Base-by-base conservation (phyloP, 2,329 filamentous ascomycete species). In the Diplodia scrobiculata region DNA sequence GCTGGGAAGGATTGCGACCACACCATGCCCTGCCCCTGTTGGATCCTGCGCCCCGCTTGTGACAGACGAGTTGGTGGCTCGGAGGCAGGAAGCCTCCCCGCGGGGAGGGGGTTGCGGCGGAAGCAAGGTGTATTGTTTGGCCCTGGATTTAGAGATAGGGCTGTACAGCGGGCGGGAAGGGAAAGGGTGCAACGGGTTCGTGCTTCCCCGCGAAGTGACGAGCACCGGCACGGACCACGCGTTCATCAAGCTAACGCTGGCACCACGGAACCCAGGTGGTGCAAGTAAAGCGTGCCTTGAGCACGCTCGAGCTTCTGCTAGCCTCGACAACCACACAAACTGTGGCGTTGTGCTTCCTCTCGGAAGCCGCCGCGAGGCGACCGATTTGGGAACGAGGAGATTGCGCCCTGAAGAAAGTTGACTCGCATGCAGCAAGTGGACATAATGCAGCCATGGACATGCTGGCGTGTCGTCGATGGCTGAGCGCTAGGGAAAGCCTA, bases 141-240 rank as follows among this genome's bases (percentile, higher is more conserved):
- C 27, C 45, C 45, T 62, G 45, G 45, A 62, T 36, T 51, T 62
- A 32, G 21, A 50, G 48, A 45, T 63, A 63, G 34, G 47, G 47
- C 45, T 38, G 59, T 63, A 51, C 59, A 63, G 41, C n/a, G 58
- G 36, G 45, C 41, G 58, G 58, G 58, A 62, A 50, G 45, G 13
- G 3, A 36, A 47, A 62, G 58, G 58, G 41, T 62, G 45, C 58
- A 62, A 62, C 58, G 58, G 58, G 45, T 62, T 62, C 58, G 58
- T 62, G 58, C 58, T 51, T 62, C 58, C 45, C 58, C 58, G 45
- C 45, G 45, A 62, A 36, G 45, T 32, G 58, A 27, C 34, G 58
- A 29, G 21, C 14, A 25, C 34, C 27, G 60, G 60, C 60, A 63
- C 60, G 60, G 60, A 63, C 60, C 60, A 63, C 27, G 60, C 60